Conservation (phyloP, 2,329 filamentous ascomycete genomes). For the Penicillium sp. region DNA sequence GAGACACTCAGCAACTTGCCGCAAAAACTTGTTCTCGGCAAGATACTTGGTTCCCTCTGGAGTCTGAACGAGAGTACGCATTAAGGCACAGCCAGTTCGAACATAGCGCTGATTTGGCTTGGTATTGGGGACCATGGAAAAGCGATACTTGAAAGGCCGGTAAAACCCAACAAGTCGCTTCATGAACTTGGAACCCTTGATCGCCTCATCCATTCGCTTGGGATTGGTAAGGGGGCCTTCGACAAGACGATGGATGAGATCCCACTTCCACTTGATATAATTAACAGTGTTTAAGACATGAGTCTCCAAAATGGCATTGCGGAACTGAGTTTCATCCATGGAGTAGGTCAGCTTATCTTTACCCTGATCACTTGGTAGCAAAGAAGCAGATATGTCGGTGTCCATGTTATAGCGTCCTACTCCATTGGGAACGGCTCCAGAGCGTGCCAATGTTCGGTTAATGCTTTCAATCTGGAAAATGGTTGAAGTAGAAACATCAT, state of each 20-base stretch:
- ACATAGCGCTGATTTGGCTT: constrained; percentile 94
- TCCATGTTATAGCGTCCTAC: constrained; percentile 44
- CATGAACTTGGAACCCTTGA: constrained; percentile 93
- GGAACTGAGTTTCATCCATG: constrained; percentile 65
- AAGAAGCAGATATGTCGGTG: constrained; percentile 46
- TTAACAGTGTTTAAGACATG: constrained; percentile 86
- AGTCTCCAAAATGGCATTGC: constrained; percentile 65
- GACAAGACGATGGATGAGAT: constrained; percentile 83
- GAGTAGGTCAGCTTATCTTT: constrained; percentile 59
- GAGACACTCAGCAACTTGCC: constrained; percentile 92
- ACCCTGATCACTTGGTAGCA: constrained; percentile 41
- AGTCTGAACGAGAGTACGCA: constrained; percentile 82
- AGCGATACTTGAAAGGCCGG: constrained; percentile 93
- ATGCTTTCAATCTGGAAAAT: constrained; percentile 99
- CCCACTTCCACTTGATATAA: constrained; percentile 97
- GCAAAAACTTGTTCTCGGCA: constrained; percentile 85
- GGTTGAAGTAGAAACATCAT: constrained; percentile 80
- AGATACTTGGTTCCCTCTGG: constrained; percentile 81
- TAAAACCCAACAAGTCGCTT: constrained; percentile 95
- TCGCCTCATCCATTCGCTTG: constrained; percentile 88
- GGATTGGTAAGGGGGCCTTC: constrained; percentile 89
- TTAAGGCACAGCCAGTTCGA: constrained; percentile 80
- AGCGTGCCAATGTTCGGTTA: constrained; percentile 85
- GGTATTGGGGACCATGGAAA: constrained; percentile 85
- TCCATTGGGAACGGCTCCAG: constrained; percentile 51